A percentile compares a stretch with the other conserved stretches of the same genome.
Evolutionary conservation across 441 rosid genomes (phyloP).

Genomic region (Adansonia rubrostipa): DNA sequence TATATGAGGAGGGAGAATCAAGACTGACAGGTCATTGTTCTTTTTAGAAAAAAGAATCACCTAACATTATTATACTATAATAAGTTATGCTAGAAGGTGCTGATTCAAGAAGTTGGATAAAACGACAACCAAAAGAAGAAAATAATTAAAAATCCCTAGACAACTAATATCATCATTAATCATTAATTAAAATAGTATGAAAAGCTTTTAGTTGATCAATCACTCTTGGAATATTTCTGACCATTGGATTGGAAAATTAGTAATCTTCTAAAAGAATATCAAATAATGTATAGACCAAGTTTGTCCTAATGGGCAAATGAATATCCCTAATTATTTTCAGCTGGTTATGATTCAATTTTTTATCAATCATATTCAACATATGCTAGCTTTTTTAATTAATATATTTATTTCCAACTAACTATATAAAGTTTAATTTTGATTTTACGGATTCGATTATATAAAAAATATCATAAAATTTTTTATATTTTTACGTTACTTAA

Average conservation of each 20-base stretch:
- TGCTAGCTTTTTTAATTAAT: background rate
- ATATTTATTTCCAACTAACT: background rate
- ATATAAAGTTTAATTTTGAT: background rate
- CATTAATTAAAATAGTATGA: background rate
- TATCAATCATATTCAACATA: background rate
- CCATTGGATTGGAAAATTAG: background rate
- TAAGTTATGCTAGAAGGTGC: background rate
- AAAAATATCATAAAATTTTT: too few species aligned
- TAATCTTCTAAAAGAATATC: background rate
- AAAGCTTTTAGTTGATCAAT: background rate
- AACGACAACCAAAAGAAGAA: background rate
- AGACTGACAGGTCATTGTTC: background rate
- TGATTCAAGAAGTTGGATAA: background rate
- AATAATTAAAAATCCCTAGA: background rate
- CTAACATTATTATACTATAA: background rate
- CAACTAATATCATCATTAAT: background rate
- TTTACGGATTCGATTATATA: background rate
- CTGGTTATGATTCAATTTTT: background rate
- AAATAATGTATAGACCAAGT: background rate
- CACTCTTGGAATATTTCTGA: background rate
- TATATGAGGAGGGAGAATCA: background rate
- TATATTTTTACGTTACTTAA: too few species aligned
- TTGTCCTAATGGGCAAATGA: background rate
- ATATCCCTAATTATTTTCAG: background rate
- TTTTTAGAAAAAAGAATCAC: background rate